These are phyloP conservation scores for fission yeast (Schizosaccharomyces pombe) DNA, from an alignment of 805 yeast species.

Conservation along the genomic window DNA sequence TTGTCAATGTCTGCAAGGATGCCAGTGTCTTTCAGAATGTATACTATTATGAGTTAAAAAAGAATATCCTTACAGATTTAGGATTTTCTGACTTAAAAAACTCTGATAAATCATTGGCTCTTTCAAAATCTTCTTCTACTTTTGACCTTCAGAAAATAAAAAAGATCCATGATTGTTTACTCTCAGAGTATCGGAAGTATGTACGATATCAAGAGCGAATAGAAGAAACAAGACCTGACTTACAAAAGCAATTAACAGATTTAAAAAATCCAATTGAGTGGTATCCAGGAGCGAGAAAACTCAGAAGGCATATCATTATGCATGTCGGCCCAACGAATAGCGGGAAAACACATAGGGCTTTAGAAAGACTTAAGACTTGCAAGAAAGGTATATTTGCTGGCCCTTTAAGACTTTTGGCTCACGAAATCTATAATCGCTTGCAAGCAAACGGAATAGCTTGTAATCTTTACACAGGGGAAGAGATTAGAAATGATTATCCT, in stretches of 20 bases:
- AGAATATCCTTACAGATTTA: too few relatives aligned
- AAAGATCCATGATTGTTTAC: too few relatives aligned
- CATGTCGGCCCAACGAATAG: slow-evolving; percentile 96
- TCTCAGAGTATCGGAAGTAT: too few relatives aligned
- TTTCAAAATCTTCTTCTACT: background rate
- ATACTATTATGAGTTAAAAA: too few relatives aligned
- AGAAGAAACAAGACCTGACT: background rate
- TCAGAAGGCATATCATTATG: slow-evolving; percentile 59
- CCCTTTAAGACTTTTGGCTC: slow-evolving; percentile 68
- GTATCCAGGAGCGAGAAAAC: slow-evolving; percentile 59
- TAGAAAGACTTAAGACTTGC: slow-evolving; percentile 39
- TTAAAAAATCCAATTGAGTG: background rate
- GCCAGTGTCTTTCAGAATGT: too few relatives aligned
- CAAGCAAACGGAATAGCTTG: slow-evolving; percentile 42
- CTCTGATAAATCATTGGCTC: background rate
- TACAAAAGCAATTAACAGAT: background rate
- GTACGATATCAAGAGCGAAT: background rate
- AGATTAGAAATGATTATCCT: slow-evolving; percentile 37
- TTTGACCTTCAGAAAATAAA: background rate
- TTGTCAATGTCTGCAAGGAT: too few relatives aligned
- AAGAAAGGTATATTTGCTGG: slow-evolving; percentile 80
- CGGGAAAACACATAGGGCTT: slow-evolving; percentile 76
- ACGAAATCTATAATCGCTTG: slow-evolving; percentile 75
- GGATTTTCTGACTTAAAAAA: too few relatives aligned
- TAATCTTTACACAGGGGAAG: slow-evolving; percentile 89